Evolutionary conservation across 2,329 filamentous ascomycete species (phyloP).

Genomic region (Xylaria sp.): DNA sequence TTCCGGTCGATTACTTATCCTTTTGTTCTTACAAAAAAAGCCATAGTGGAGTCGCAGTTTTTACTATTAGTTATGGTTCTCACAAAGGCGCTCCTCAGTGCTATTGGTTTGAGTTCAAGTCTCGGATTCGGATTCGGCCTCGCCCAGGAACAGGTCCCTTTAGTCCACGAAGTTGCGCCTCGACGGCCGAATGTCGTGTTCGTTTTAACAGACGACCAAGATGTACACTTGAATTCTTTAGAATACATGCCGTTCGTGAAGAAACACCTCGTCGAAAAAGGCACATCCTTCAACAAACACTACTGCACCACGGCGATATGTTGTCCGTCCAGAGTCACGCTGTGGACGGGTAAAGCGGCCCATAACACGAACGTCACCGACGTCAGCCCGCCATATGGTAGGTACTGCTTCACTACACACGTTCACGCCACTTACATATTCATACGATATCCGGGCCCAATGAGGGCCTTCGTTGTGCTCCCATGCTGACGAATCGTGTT

Average conservation of each 20-base stretch:
- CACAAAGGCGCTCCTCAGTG: constrained; percentile 20
- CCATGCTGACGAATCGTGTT: background rate
- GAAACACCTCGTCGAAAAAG: constrained; percentile 63
- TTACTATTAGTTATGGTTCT: constrained; percentile 31
- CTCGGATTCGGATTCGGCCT: constrained; percentile 5
- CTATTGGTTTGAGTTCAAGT: constrained; percentile 20
- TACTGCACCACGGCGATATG: constrained; percentile 60
- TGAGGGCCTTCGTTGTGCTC: too few relatives aligned
- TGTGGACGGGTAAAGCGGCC: constrained; percentile 68
- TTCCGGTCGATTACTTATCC: too few relatives aligned
- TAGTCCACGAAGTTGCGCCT: too few relatives aligned
- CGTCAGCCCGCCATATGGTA: constrained; percentile 63
- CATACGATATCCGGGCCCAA: too few relatives aligned
- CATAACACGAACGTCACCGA: constrained; percentile 73
- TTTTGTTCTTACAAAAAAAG: background rate
- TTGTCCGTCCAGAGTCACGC: constrained; percentile 61
- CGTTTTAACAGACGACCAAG: constrained; percentile 71
- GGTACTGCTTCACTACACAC: background rate
- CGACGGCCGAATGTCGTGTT: constrained; percentile 65
- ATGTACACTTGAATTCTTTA: constrained; percentile 65
- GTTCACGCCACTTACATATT: too few relatives aligned
- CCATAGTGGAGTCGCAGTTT: background rate
- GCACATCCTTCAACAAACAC: constrained; percentile 65
- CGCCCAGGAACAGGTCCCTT: constrained; percentile 21
- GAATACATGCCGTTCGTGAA: constrained; percentile 64